Evolutionary conservation across 768 basidiomycete genomes (phyloP).

Genomic region (Boletus rubescentipes): DNA sequence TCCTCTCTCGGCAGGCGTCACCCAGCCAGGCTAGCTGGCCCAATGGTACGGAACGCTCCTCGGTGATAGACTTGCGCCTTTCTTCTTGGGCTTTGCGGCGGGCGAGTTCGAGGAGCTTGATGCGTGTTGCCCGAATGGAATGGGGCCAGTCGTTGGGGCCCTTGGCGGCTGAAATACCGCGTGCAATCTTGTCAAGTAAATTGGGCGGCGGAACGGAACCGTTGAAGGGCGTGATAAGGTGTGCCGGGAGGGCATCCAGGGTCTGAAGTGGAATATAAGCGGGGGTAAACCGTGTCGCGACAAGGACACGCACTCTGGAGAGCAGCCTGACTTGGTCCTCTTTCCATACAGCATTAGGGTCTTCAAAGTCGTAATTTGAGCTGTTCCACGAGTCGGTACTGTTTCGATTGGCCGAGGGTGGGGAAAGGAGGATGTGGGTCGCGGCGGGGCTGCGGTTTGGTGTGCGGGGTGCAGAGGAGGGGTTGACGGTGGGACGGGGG

Average conservation of each 20-base stretch:
- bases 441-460: conserved; percentile 56
- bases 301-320: conserved; percentile 49
- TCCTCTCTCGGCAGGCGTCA: conserved; percentile 12
- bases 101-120: conserved; percentile 80
- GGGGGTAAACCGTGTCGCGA: neutral
- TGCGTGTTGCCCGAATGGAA: conserved; percentile 76
- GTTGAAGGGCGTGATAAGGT: conserved; percentile 85
- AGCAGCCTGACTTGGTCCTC: conserved; percentile 69
- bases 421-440: conserved; percentile 51
- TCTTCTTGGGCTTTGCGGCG: conserved; percentile 59
- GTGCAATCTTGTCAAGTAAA: conserved; percentile 83
- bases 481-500: conserved; percentile 44
- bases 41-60: conserved; percentile 43
- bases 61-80: conserved; percentile 41
- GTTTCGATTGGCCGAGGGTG: conserved; percentile 46
- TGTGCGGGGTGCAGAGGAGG: conserved; percentile 52
- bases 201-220: conserved; percentile 83
- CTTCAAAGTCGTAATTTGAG: conserved; percentile 64
- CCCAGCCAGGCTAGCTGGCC: conserved; percentile 8
- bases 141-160: conserved; percentile 81
- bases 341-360: conserved; percentile 70
- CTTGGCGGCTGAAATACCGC: conserved; percentile 72
- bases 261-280: conserved; percentile 42
- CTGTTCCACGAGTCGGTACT: conserved; percentile 87
- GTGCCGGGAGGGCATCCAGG: conserved; percentile 77